These are phyloP conservation scores for Meyerozyma carpophila DNA, from an alignment of 1,139 yeast genomes.

Conservation along the genomic window DNA sequence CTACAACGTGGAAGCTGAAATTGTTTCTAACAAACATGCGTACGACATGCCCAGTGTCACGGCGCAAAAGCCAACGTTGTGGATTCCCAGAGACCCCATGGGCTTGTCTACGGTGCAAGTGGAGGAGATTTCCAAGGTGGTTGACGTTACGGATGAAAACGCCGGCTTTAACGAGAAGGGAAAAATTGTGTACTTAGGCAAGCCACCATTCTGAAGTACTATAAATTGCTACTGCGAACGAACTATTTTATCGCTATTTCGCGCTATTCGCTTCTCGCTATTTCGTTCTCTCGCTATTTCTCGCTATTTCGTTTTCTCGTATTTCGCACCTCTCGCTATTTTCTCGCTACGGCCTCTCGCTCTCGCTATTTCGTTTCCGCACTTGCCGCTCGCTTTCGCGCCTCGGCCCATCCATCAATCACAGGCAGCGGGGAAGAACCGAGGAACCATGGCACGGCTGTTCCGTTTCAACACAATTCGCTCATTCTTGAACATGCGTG, in stretches of 20 bases:
- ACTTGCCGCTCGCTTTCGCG: background rate
- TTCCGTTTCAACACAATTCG: background rate
- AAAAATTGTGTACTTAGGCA: conserved; percentile 45
- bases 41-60: conserved; percentile 71
- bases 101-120: conserved; percentile 68
- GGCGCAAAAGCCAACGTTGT: conserved; percentile 62
- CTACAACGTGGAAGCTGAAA: conserved; percentile 21
- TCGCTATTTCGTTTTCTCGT: too few species aligned
- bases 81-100: conserved; percentile 86
- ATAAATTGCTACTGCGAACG: background rate
- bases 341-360: background rate
- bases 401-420: background rate
- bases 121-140: conserved; percentile 38
- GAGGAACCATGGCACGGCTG: background rate
- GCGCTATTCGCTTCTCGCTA: background rate
- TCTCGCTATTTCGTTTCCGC: background rate
- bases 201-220: conserved; percentile 42
- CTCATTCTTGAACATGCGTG: background rate
- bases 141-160: conserved; percentile 61
- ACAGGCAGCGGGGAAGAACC: background rate
- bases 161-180: conserved; percentile 61
- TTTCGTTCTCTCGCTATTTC: background rate
- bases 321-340: too few species aligned
- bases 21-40: conserved; percentile 31
- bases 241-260: too few species aligned